phyloP scores from a whole-genome alignment of 495 filamentous ascomycete genomes.

The Copromyces sp. region DNA sequence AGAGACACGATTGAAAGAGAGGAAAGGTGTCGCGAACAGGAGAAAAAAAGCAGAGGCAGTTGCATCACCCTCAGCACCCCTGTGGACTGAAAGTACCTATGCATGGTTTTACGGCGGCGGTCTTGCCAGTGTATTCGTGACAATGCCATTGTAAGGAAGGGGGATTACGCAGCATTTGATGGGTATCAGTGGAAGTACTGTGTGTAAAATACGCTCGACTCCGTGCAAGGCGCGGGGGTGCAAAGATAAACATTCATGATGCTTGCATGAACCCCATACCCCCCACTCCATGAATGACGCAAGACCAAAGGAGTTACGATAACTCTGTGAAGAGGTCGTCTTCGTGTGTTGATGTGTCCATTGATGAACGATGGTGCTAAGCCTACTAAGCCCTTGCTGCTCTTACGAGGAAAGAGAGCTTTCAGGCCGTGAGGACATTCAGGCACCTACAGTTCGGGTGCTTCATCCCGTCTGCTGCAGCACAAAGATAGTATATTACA shows the following conservation, averaged over 20 bases:
- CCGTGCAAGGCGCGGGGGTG: background rate
- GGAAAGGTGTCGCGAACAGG: background rate
- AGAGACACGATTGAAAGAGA: background rate
- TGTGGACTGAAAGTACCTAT: background rate
- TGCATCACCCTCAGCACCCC: background rate
- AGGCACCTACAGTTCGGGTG: background rate
- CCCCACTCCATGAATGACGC: background rate
- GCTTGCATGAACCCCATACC: background rate
- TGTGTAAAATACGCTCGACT: background rate
- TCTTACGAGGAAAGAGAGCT: background rate
- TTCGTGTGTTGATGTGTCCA: background rate
- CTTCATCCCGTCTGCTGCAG: background rate
- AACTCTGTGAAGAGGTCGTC: background rate
- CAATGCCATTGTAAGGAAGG: background rate
- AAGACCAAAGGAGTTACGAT: background rate
- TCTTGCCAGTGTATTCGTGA: background rate
- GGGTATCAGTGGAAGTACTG: background rate
- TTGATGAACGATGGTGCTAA: background rate
- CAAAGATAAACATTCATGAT: background rate
- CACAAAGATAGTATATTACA: background rate
- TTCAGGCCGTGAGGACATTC: background rate
- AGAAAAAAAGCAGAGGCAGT: background rate
- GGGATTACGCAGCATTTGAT: background rate
- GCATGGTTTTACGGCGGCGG: background rate
- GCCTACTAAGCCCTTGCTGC: background rate